Conservation (phyloP, 2,329 filamentous ascomycete species). For the Piedraia hortae region DNA sequence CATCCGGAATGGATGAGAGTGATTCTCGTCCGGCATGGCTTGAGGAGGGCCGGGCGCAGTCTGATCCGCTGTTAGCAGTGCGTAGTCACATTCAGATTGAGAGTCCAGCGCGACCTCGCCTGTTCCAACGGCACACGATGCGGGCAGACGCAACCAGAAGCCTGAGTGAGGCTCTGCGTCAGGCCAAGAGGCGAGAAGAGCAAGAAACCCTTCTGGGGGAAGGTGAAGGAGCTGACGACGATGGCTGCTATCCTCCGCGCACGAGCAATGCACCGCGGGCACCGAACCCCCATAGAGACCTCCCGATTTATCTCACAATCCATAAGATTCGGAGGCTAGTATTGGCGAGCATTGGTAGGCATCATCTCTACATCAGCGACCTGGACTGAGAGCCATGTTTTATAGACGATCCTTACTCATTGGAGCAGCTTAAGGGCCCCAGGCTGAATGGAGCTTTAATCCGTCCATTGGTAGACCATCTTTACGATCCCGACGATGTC, state of each 20-base stretch:
- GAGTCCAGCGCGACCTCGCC: constrained; percentile 7
- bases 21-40: not conserved
- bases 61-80: constrained; percentile 1
- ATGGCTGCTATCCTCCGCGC: constrained; percentile 17
- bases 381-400: constrained; percentile 3
- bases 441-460: constrained; percentile 60
- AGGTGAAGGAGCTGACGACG: constrained; percentile 19
- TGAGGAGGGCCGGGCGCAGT: not conserved
- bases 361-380: constrained; percentile 1
- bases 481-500: constrained; percentile 54
- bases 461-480: constrained; percentile 55
- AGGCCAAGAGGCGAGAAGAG: constrained; percentile 19
- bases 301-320: constrained; percentile 54
- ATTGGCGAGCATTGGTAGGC: constrained; percentile 18
- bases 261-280: constrained; percentile 15
- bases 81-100: constrained; percentile 8
- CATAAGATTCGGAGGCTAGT: constrained; percentile 26
- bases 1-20: not conserved
- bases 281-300: constrained; percentile 29
- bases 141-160: constrained; percentile 11
- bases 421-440: constrained; percentile 53
- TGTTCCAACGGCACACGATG: constrained; percentile 8
- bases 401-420: constrained; percentile 34
- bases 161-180: constrained; percentile 14
- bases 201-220: constrained; percentile 21